Conservation (phyloP, 169 alveolate species). For the Plasmodium yoelii region DNA sequence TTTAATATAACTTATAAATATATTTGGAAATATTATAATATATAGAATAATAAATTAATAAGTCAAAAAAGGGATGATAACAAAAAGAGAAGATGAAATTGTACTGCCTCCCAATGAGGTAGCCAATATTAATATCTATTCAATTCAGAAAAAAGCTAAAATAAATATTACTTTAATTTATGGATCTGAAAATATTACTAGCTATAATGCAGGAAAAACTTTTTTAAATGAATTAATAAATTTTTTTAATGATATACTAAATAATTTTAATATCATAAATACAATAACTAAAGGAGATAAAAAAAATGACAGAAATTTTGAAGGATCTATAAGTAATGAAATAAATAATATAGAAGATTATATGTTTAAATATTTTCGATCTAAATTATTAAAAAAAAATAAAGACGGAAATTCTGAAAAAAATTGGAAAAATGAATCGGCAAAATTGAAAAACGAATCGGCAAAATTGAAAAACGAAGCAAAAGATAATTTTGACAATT, state of each 20-base stretch:
- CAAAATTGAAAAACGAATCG: not conserved
- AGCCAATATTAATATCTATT: not conserved
- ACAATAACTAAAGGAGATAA: slow-evolving; percentile 7
- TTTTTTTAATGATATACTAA: slow-evolving; percentile 29
- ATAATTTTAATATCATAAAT: slow-evolving; percentile 22
- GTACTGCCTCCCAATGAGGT: no score
- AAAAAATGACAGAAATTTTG: not conserved
- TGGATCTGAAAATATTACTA: slow-evolving; percentile 46
- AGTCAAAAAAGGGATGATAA: no score
- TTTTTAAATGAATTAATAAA: slow-evolving; percentile 52
- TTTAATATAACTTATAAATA: no score
- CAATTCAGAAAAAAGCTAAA: slow-evolving; percentile 19
- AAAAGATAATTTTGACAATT: not conserved
- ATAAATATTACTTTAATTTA: slow-evolving; percentile 31
- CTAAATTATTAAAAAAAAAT: not conserved
- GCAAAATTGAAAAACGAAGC: not conserved
- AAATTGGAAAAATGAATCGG: not conserved
- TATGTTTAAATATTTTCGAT: slow-evolving; percentile 11
- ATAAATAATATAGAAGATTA: not conserved
- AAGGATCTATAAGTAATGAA: not conserved
- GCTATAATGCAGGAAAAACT: slow-evolving; percentile 22
- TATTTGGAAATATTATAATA: no score
- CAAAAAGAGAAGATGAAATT: no score
- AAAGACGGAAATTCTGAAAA: not conserved
- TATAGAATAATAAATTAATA: no score